Percentiles rank a stretch among this genome's conserved stretches.
phyloP scores from a whole-genome alignment of 805 yeast genomes.

The Candida dendrica region DNA sequence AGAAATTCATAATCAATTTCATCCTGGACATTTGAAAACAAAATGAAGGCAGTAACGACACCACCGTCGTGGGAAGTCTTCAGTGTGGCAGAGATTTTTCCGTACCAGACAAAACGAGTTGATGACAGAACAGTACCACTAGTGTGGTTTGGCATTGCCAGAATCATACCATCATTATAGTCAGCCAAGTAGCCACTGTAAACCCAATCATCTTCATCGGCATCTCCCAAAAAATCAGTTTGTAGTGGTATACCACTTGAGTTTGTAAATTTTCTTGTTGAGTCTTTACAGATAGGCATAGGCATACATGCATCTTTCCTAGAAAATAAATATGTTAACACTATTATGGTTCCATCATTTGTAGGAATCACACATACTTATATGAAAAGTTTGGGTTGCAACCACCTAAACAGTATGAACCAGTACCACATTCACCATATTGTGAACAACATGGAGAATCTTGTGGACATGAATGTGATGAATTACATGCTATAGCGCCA shows the following conservation, averaged over 20 bases:
- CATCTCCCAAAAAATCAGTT: slow-evolving; percentile 44
- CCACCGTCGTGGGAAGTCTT: slow-evolving; percentile 74
- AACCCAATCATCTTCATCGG: slow-evolving; percentile 60
- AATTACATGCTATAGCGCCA: slow-evolving; percentile 37
- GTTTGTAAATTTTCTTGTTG: slow-evolving; percentile 34
- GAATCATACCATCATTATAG: slow-evolving; percentile 47
- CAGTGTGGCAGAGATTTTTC: slow-evolving; percentile 61
- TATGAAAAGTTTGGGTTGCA: slow-evolving; percentile 71
- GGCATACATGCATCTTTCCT: slow-evolving; percentile 74
- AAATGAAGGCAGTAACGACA: slow-evolving; percentile 75
- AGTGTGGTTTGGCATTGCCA: slow-evolving; percentile 74
- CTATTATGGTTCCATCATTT: no score
- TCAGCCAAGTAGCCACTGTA: slow-evolving; percentile 49
- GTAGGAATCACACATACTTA: no score
- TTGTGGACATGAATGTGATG: slow-evolving; percentile 61
- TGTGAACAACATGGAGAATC: slow-evolving; percentile 79
- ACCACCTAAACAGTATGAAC: slow-evolving; percentile 74
- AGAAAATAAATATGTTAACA: slow-evolving; percentile 20
- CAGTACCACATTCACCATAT: slow-evolving; percentile 76
- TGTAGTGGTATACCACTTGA: slow-evolving; percentile 8
- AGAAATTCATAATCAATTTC: slow-evolving; percentile 86
- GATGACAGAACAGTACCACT: slow-evolving; percentile 79
- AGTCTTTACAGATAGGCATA: slow-evolving; percentile 62
- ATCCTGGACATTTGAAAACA: slow-evolving; percentile 80
- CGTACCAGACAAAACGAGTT: slow-evolving; percentile 81